Percentiles rank a stretch among this genome's conserved stretches.
Conservation (phyloP, 441 rosid species). For the Pelargonium australe region DNA sequence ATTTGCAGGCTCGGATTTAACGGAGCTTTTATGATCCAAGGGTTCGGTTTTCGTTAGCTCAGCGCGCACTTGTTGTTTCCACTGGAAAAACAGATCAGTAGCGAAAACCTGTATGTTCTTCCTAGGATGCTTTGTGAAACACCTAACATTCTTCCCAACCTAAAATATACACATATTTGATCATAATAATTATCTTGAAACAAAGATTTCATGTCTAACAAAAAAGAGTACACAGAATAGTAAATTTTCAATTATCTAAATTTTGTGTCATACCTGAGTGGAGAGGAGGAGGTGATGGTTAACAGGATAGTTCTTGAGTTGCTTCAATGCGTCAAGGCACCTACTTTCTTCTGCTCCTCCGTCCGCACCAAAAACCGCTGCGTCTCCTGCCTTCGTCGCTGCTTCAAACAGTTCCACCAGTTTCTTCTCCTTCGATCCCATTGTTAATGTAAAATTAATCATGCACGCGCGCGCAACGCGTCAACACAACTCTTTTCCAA, state of each 20-base stretch:
- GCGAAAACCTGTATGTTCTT: conserved; percentile 34
- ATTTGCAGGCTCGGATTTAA: not conserved
- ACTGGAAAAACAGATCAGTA: conserved; percentile 24
- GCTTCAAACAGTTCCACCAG: conserved; percentile 26
- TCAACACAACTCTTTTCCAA: no score
- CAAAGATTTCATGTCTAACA: not conserved
- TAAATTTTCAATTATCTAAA: no score
- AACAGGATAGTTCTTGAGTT: conserved; percentile 27
- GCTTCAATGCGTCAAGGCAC: conserved; percentile 31
- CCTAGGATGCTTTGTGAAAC: conserved; percentile 37
- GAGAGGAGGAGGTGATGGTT: conserved; percentile 28
- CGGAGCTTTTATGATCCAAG: not conserved
- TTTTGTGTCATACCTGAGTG: no score
- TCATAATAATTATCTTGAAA: no score
- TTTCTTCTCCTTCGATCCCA: conserved; percentile 21
- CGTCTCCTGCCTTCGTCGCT: conserved; percentile 35
- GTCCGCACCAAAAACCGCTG: conserved; percentile 11
- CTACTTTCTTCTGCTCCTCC: conserved; percentile 24
- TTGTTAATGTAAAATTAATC: no score
- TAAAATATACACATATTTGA: not conserved
- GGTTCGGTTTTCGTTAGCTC: conserved; percentile 20
- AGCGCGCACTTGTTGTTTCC: conserved; percentile 25
- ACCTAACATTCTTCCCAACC: conserved; percentile 34
- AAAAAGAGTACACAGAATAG: not conserved
- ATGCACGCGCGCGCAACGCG: no score